Base-by-base conservation (phyloP, 2,329 filamentous ascomycete species). In the Parascedosporium putredinis region DNA sequence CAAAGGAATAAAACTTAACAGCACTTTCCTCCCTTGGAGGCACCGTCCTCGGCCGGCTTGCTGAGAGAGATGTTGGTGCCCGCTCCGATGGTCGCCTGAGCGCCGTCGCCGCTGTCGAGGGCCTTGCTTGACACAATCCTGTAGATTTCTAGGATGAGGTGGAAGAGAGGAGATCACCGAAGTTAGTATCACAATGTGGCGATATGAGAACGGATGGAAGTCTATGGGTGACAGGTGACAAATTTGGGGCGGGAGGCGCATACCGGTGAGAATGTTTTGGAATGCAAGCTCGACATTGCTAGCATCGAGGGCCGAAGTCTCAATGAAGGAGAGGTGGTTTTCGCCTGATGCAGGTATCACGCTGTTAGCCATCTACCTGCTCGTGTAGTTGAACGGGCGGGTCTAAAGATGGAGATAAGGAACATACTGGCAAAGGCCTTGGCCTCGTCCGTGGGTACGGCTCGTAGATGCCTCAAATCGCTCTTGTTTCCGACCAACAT, bases 141-240 rank as follows among this genome's bases (percentile, higher is more conserved):
- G 79, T 97, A 98, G 74, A 98, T 98, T 78, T 98, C 93, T 95
- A n/a, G n/a, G n/a, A n/a, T n/a, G n/a, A n/a, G n/a, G n/a, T n/a
- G n/a, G 65, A 45, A 52, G 33, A 49, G 46, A 29, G 34, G 8
- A 43, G 22, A 31, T 23, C 6, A 36, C 31, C 25, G 34, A 50
- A 38, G 50, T 58, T 45, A 56, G 54, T 34, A 48, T 22, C 18
- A 42, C 20, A 24, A 20, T 42, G 38, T 22, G 6, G 48, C 16
- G 40, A 34, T 45, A 56, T 38, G 54, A 52, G 43, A n/a, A 10
- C 7, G 31, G 43, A 38, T 20, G 31, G n/a, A 25, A 12, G n/a
- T 14, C 22, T 5, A 25, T 14, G 22, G 34, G 9, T n/a, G 29
- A 9, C 20, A 40, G 14, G 33, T 25, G 31, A 29, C 12, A 22